Base-by-base conservation (phyloP, 257 asterid genomes). In the Scutellaria galericulata region DNA sequence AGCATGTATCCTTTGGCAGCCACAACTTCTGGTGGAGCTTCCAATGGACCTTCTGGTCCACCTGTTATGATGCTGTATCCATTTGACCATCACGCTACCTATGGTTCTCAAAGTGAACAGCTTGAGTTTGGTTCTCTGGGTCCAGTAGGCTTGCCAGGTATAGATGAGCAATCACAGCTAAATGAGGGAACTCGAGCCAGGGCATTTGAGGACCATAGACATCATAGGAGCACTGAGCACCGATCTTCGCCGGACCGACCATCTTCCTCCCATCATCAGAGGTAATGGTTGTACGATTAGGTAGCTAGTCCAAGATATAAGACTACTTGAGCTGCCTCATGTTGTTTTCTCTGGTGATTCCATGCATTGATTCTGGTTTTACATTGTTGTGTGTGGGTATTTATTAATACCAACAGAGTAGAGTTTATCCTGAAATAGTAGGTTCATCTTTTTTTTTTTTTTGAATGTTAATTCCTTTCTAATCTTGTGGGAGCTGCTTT, bases 91-190 rank as follows among this genome's bases (percentile, higher is more conserved):
- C 81, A 79, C 78, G 83, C 82, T 58, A 20, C 52, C 54, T 84
- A 86, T 70, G 85, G 83, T 66, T 76, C 84, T 72, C 92, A 80
- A 63, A 81, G 84, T 64, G 99, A 94, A 64, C 97, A 82, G 78
- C 90, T 88, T 31, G 99, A 94, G 82, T 91, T 94, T 77, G 97
- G 97, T 64, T 84, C 99, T 47, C 72, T 94, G 31, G 90, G 92
- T 69, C 90, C 90, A 9, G 82, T 83, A 46, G 96, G 88, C 68
- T 85, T 86, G 65, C 80, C 90, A 22, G 90, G 87, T 51, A 44
- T 67, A 31, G 90, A 78, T 69, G 98, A 88, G 71, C 95, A 84
- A 69, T 74, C 82, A 12, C 96, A 83, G 79, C 69, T 80, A 67
- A 78, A 86, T 68, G 96, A 86, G 55, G 95, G 87, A 70, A 73